Conservation (phyloP, 305 asterid species). For the Stenogyne calaminthoides region DNA sequence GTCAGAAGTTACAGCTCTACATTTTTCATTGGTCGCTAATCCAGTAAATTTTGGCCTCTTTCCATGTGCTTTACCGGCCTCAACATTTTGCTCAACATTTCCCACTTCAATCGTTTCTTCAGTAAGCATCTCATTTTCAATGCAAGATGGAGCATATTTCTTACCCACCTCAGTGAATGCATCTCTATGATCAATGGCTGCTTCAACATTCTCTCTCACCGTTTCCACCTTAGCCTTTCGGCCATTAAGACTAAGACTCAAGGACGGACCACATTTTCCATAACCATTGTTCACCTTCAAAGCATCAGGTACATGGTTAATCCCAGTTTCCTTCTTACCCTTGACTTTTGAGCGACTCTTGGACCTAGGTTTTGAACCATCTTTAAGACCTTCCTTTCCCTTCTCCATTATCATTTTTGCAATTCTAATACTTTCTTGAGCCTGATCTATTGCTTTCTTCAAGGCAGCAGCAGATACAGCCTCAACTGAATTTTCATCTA, state of each 20-base stretch:
- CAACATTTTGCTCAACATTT: constrained; percentile 38
- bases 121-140: constrained; percentile 30
- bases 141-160: constrained; percentile 38
- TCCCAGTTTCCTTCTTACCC: constrained; percentile 40
- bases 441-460: constrained; percentile 88
- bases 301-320: no score
- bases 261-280: constrained; percentile 11
- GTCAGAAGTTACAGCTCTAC: constrained; percentile 32
- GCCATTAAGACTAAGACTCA: constrained; percentile 24
- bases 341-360: constrained; percentile 41
- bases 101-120: constrained; percentile 36
- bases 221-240: constrained; percentile 30
- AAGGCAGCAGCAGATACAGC: constrained; percentile 82
- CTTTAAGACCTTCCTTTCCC: constrained; percentile 47
- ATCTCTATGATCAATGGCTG: constrained; percentile 33
- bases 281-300: no score
- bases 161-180: constrained; percentile 31
- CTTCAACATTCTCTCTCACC: constrained; percentile 29
- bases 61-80: constrained; percentile 39
- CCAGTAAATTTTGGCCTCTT: constrained; percentile 39
- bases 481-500: constrained; percentile 83
- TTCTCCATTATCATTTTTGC: constrained; percentile 82
- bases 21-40: constrained; percentile 39
- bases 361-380: constrained; percentile 44
- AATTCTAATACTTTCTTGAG: constrained; percentile 85